Evolutionary conservation across 2,329 filamentous ascomycete species (phyloP).

Genomic region (Curvularia hawaiiensis): DNA sequence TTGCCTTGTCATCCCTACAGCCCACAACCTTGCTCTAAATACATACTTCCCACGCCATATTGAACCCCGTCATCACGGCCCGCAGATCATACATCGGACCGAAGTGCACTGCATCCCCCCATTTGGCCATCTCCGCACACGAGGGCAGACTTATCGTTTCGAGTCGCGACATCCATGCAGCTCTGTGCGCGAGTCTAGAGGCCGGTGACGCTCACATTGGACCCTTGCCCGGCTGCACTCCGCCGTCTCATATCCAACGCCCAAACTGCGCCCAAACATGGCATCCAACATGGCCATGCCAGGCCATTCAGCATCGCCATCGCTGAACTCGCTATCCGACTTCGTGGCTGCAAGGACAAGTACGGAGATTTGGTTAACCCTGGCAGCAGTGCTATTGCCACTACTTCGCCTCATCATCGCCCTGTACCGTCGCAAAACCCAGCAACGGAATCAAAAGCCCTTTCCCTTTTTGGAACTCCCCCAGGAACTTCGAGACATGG

Average conservation of each 20-base stretch:
- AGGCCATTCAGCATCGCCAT: not conserved
- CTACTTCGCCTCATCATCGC: conserved; percentile 16
- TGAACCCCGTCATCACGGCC: not conserved
- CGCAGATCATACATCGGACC: not conserved
- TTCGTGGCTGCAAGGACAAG: not conserved
- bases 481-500: conserved; percentile 41
- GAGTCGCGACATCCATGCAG: not conserved
- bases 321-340: not conserved
- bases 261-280: not conserved
- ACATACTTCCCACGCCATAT: not conserved
- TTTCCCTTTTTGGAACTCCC: conserved; percentile 41
- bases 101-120: not conserved
- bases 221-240: not conserved
- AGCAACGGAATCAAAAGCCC: conserved; percentile 21
- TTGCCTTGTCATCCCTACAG: not conserved
- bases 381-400: conserved; percentile 20
- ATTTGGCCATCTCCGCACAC: not conserved
- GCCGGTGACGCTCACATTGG: not conserved
- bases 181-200: not conserved
- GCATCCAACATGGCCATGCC: not conserved
- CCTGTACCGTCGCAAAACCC: conserved; percentile 27
- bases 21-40: not conserved
- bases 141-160: not conserved
- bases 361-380: not conserved
- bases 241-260: not conserved